Evolutionary conservation across 805 yeast genomes (phyloP).

Genomic region (Suhomyces kilbournensis): DNA sequence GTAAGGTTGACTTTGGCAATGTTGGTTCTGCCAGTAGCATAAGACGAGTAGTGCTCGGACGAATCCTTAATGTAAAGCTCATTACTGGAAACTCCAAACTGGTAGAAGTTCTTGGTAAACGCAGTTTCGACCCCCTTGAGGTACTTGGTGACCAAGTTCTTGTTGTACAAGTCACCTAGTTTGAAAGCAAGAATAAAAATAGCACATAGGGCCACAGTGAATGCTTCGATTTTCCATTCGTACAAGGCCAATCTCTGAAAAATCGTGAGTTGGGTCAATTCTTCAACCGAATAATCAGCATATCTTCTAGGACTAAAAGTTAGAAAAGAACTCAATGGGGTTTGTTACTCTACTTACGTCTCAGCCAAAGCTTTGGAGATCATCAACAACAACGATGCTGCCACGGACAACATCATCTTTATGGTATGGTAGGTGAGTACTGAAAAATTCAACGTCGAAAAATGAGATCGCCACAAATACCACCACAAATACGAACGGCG

Average conservation of each 20-base stretch:
- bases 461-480: neutral
- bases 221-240: constrained; percentile 75
- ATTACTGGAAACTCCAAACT: constrained; percentile 59
- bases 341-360: too few species aligned
- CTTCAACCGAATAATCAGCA: constrained; percentile 42
- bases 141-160: constrained; percentile 50
- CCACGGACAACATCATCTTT: neutral
- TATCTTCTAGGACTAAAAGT: constrained; percentile 10
- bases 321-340: neutral
- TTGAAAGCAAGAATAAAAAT: constrained; percentile 50
- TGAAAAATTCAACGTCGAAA: constrained; percentile 2
- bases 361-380: constrained; percentile 1
- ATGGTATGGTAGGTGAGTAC: neutral
- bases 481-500: neutral
- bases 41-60: constrained; percentile 60
- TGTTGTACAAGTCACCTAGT: constrained; percentile 61
- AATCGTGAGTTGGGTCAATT: constrained; percentile 57
- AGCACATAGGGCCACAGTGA: constrained; percentile 51
- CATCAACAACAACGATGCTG: neutral
- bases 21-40: constrained; percentile 87
- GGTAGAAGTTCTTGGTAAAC: constrained; percentile 67
- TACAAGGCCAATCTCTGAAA: constrained; percentile 55
- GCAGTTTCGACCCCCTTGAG: constrained; percentile 49
- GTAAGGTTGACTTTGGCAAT: constrained; percentile 60
- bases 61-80: constrained; percentile 58